These are phyloP conservation scores for Penicillium sclerotiorum DNA, from an alignment of 2,329 filamentous ascomycete species.

Conservation along the genomic window DNA sequence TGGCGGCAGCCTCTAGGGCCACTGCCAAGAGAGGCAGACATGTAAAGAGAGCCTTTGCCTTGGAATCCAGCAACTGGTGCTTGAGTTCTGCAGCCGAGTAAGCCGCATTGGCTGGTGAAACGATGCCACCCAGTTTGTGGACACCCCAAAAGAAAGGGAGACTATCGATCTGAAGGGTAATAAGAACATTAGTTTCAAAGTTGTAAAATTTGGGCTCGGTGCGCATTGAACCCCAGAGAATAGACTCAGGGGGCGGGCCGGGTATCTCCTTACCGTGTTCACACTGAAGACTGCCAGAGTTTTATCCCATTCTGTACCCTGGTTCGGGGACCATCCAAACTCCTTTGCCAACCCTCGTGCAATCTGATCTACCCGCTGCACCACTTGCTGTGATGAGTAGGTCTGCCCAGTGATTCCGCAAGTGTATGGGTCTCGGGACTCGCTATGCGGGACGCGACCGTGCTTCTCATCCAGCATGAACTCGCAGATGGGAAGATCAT, in stretches of 20 bases:
- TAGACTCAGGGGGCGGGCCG: too few relatives aligned
- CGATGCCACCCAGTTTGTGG: constrained; percentile 73
- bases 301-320: constrained; percentile 79
- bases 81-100: constrained; percentile 71
- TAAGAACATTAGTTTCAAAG: not conserved
- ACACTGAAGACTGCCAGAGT: constrained; percentile 76
- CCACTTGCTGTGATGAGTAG: constrained; percentile 65
- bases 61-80: constrained; percentile 70
- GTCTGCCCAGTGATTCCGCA: constrained; percentile 73
- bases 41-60: constrained; percentile 71
- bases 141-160: constrained; percentile 72
- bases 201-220: not conserved
- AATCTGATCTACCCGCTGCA: constrained; percentile 66
- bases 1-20: constrained; percentile 66
- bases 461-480: constrained; percentile 76
- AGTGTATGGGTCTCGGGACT: constrained; percentile 71
- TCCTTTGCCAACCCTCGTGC: constrained; percentile 70
- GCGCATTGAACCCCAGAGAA: too few relatives aligned
- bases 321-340: constrained; percentile 69
- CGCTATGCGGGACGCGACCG: constrained; percentile 64
- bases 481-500: constrained; percentile 72
- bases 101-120: constrained; percentile 73
- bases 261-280: constrained; percentile 65
- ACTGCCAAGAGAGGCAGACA: constrained; percentile 67
- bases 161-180: constrained; percentile 65